phyloP scores from a whole-genome alignment of 179 eudicot genomes.

The Vitellaria paradoxa region DNA sequence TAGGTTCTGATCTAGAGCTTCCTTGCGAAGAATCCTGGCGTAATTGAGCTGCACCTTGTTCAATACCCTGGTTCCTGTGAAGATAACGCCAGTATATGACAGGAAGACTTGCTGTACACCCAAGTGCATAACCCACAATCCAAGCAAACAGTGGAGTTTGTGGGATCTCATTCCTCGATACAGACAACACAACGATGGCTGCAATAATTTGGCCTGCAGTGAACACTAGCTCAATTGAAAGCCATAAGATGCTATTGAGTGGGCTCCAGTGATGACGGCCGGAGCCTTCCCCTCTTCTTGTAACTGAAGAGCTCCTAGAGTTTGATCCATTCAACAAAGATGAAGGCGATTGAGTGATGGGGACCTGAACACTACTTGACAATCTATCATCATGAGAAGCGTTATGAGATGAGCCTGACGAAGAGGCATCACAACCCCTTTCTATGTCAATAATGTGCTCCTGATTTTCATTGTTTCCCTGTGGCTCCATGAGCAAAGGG shows the following conservation, averaged over 20 bases:
- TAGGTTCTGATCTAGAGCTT: slow-evolving; percentile 41
- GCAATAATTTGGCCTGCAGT: slow-evolving; percentile 70
- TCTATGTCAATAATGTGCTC: slow-evolving; percentile 68
- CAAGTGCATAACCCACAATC: slow-evolving; percentile 78
- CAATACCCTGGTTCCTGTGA: slow-evolving; percentile 42
- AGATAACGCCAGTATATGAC: slow-evolving; percentile 74
- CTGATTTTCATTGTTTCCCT: slow-evolving; percentile 30
- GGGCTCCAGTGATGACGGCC: slow-evolving; percentile 76
- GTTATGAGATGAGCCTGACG: slow-evolving; percentile 37
- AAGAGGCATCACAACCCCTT: slow-evolving; percentile 47
- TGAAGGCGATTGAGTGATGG: slow-evolving; percentile 27
- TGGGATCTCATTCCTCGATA: slow-evolving; percentile 71
- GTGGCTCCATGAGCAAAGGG: slow-evolving; percentile 71
- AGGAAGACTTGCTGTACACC: slow-evolving; percentile 72
- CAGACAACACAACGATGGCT: slow-evolving; percentile 56
- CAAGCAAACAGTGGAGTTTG: slow-evolving; percentile 79
- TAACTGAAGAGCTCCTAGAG: slow-evolving; percentile 41
- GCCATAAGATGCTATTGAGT: slow-evolving; percentile 70
- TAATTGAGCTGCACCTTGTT: slow-evolving; percentile 36
- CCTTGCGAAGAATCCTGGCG: slow-evolving; percentile 37
- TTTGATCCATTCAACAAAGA: slow-evolving; percentile 30
- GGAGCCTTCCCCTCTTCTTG: slow-evolving; percentile 49
- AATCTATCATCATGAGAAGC: slow-evolving; percentile 37
- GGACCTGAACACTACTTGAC: slow-evolving; percentile 27
- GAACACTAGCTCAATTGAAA: slow-evolving; percentile 59